A percentile compares a stretch with the other conserved stretches of the same genome.
Conservation (phyloP, 805 yeast species). For the Lipomyces chichibuensis region DNA sequence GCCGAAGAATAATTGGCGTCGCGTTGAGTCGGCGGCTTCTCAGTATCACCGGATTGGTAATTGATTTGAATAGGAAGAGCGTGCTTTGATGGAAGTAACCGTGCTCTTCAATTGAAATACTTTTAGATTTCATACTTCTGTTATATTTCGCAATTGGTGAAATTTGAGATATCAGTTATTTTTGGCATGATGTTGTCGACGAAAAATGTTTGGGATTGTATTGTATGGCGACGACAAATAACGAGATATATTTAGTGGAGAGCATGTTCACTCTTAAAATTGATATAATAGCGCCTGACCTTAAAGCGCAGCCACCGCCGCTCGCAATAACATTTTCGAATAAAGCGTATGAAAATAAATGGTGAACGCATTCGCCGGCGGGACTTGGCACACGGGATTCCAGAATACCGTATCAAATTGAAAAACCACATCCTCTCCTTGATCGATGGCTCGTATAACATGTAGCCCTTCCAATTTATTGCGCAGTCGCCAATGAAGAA, state of each 20-base stretch:
- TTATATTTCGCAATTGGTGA: no score
- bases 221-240: no score
- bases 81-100: no score
- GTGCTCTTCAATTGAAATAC: no score
- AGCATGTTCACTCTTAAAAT: no score
- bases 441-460: constrained; percentile 1
- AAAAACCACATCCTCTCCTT: neutral
- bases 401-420: constrained; percentile 1
- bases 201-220: neutral
- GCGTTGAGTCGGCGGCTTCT: no score
- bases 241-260: neutral
- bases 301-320: neutral
- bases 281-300: neutral
- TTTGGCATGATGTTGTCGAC: no score
- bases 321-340: constrained; percentile 2
- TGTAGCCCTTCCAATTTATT: constrained; percentile 2
- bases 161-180: no score
- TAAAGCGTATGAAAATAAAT: neutral
- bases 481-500: constrained; percentile 2
- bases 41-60: no score
- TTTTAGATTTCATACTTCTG: no score
- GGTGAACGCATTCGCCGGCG: neutral
- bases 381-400: neutral
- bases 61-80: no score
- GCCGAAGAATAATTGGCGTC: no score